Evolutionary conservation across 2,329 filamentous ascomycete genomes (phyloP), one percentile per base, ranked within the genome.

Genomic region (Sclerotinia spermophila): DNA sequence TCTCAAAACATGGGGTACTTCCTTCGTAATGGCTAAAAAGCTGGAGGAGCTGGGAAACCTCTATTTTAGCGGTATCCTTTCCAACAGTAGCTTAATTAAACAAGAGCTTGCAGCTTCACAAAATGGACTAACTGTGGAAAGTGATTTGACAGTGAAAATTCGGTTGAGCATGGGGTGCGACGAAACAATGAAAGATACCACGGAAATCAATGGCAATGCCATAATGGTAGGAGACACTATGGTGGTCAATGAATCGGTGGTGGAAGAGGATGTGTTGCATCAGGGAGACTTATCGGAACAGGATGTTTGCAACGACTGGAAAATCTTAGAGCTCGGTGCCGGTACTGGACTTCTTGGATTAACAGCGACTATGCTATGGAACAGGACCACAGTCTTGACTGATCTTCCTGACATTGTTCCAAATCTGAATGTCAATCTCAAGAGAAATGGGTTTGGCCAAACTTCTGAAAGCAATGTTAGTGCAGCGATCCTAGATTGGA

Each of bases 1-100:
- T 1, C 86, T 96, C 79, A 98, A 99, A 81, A 99, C 96, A 0
- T 98, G 96, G 96, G 93, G 92, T 0, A 95, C 94, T 0, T 95
- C 94, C 0, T 96, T 94, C 78, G 86, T 96, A 2, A 88, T 98
- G 6, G 91, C 95, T 0, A 90, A 88, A 75, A 88, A 92, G 35
- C 86, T 98, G 38, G 83, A 83, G 30, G 53, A 81, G 78, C 11
- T 80, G 79, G 58, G 83, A 80, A 67, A 48, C 3, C 48, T 71
- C 7, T 72, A 75, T 56, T 73, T 78, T 40, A 58, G 62, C 27
- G 60, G 72, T 21, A 81, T 82, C 0, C 81, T 88, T 40, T 76
- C 27, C 51, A 78, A 72, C 73, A 56, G 67, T 33, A n/a, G 58
- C 21, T 27, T n/a, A 38, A 24, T 15, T 27, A 42, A 30, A 60